Conservation (phyloP, 202 grass and related monocot genomes). For the Carex arenaria region DNA sequence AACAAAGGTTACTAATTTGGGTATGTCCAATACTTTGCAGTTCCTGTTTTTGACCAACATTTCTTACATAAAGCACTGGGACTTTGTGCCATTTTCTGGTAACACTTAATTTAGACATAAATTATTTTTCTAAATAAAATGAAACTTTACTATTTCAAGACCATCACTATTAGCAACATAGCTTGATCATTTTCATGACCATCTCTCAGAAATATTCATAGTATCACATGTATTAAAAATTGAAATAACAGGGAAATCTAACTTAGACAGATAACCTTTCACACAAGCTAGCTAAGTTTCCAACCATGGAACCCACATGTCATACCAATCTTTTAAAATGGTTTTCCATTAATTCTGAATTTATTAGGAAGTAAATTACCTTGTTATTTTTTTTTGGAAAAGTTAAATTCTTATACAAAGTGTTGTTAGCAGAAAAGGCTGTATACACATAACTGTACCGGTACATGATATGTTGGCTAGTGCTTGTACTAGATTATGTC, state of each 20-base stretch:
- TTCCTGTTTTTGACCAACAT: neutral
- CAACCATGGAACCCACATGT: neutral
- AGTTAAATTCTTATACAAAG: neutral
- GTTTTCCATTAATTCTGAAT: neutral
- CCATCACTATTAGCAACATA: neutral
- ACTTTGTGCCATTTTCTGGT: neutral
- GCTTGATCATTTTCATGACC: neutral
- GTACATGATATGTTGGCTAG: neutral
- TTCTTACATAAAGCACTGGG: neutral
- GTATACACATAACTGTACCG: neutral
- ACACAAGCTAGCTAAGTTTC: constrained; percentile 8
- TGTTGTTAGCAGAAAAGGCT: neutral
- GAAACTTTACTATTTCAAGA: neutral
- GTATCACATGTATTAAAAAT: neutral
- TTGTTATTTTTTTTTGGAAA: neutral
- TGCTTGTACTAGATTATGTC: neutral
- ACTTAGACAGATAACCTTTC: neutral
- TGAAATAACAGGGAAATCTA: neutral
- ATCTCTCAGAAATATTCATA: neutral
- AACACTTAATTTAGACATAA: neutral
- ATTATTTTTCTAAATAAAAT: neutral
- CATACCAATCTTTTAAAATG: neutral
- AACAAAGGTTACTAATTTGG: neutral
- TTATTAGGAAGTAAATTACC: neutral
- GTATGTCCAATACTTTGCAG: neutral